These are phyloP conservation scores for Plasmopara muralis DNA, from an alignment of 352 stramenopile genomes.

Conservation along the genomic window DNA sequence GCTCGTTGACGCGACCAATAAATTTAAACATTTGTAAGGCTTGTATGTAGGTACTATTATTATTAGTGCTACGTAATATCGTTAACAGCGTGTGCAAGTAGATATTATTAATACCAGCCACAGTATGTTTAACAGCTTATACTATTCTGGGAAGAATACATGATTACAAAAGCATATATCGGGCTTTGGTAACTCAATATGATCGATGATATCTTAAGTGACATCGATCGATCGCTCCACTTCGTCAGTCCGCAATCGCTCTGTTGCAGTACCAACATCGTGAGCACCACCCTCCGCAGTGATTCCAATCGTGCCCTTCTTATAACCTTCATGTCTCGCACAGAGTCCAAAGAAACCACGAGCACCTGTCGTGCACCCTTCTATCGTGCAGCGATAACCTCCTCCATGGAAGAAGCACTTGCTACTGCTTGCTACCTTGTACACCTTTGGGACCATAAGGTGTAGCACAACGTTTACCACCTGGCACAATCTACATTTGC, in stretches of 20 bases:
- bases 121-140: too few species aligned
- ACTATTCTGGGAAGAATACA: too few species aligned
- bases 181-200: too few species aligned
- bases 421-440: constrained; percentile 66
- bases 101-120: too few species aligned
- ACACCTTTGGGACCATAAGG: constrained; percentile 70
- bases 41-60: not conserved
- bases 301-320: constrained; percentile 31
- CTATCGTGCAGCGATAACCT: constrained; percentile 72
- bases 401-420: constrained; percentile 81
- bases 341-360: constrained; percentile 68
- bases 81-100: too few species aligned
- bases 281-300: constrained; percentile 14
- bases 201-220: not conserved
- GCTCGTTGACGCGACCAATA: constrained; percentile 65
- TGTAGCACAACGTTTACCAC: constrained; percentile 65
- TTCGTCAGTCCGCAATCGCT: constrained; percentile 17
- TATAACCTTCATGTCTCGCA: constrained; percentile 79
- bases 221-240: constrained; percentile 4
- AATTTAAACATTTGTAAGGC: constrained; percentile 42
- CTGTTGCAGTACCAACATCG: constrained; percentile 7
- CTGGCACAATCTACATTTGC: constrained; percentile 81
- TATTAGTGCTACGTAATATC: too few species aligned
- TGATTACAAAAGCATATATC: too few species aligned
- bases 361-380: constrained; percentile 66